These are phyloP conservation scores for Trichoderma oligosporum DNA, from an alignment of 2,329 filamentous ascomycete species.

Conservation along the genomic window DNA sequence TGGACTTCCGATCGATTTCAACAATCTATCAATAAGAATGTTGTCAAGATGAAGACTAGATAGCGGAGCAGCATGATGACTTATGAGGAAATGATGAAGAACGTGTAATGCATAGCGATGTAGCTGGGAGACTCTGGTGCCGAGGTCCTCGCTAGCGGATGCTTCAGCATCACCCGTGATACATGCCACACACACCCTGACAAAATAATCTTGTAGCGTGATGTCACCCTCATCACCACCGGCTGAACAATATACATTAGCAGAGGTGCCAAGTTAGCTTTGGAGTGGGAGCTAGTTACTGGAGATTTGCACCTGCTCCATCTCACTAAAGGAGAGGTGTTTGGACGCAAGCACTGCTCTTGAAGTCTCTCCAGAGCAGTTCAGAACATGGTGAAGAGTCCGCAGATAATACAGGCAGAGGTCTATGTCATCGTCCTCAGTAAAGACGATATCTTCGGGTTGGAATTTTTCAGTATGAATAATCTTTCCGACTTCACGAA, in stretches of 20 bases:
- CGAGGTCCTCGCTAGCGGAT: constrained; percentile 27
- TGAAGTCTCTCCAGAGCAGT: constrained; percentile 61
- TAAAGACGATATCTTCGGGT: constrained; percentile 29
- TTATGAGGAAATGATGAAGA: constrained; percentile 65
- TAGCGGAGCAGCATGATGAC: constrained; percentile 57
- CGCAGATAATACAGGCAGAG: constrained; percentile 75
- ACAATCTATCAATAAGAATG: constrained; percentile 64
- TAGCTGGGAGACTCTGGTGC: constrained; percentile 57
- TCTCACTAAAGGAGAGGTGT: constrained; percentile 30
- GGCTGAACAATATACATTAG: constrained; percentile 37
- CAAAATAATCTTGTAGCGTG: constrained; percentile 64
- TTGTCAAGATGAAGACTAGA: constrained; percentile 65
- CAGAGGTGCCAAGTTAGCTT: neutral
- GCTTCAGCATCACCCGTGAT: constrained; percentile 37
- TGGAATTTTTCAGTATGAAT: constrained; percentile 21
- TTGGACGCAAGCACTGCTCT: constrained; percentile 69
- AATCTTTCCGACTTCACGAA: constrained; percentile 31
- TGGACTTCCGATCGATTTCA: constrained; percentile 54
- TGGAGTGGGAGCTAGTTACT: constrained; percentile 43
- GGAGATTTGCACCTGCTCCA: constrained; percentile 34
- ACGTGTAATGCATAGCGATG: constrained; percentile 68
- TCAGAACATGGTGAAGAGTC: constrained; percentile 68
- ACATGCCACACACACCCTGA: constrained; percentile 62
- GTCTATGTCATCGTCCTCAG: constrained; percentile 64
- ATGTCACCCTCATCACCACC: constrained; percentile 51